Percentiles rank a stretch among this genome's conserved stretches.
Conservation (phyloP, 129 eudicot genomes). For the Ambrosia artemisiifolia region DNA sequence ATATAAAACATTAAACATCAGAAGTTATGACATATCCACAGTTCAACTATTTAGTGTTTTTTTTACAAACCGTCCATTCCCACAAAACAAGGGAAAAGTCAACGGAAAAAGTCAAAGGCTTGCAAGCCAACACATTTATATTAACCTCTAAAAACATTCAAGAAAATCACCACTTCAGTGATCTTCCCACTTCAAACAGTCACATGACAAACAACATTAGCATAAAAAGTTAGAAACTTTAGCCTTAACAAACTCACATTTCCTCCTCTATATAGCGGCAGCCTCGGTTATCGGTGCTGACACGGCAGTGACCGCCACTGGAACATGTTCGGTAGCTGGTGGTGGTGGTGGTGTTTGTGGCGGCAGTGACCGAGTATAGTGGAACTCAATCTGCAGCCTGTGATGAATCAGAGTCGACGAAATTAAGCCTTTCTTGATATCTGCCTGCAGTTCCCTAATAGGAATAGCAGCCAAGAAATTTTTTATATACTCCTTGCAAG, state of each 20-base stretch:
- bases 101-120: slow-evolving; percentile 2
- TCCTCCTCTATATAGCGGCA: slow-evolving; percentile 4
- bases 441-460: slow-evolving; percentile 67
- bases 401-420: slow-evolving; percentile 60
- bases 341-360: not conserved
- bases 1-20: not conserved
- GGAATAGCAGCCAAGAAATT: slow-evolving; percentile 85
- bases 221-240: slow-evolving; percentile 9
- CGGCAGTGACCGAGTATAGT: slow-evolving; percentile 48
- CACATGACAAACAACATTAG: slow-evolving; percentile 8
- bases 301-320: slow-evolving; percentile 1
- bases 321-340: not conserved
- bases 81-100: slow-evolving; percentile 3
- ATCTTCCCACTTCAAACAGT: too few relatives aligned
- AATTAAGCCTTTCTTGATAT: slow-evolving; percentile 68
- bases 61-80: slow-evolving; percentile 3
- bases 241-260: slow-evolving; percentile 13
- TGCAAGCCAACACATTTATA: slow-evolving; percentile 20
- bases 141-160: too few relatives aligned
- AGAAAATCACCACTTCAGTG: slow-evolving; percentile 7
- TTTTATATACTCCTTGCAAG: slow-evolving; percentile 82
- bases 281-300: slow-evolving; percentile 19
- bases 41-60: not conserved
- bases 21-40: slow-evolving; percentile 5
- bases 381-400: slow-evolving; percentile 78